Base-by-base conservation (phyloP, 176 grass and related monocot species). In the Triticum monococcum region DNA sequence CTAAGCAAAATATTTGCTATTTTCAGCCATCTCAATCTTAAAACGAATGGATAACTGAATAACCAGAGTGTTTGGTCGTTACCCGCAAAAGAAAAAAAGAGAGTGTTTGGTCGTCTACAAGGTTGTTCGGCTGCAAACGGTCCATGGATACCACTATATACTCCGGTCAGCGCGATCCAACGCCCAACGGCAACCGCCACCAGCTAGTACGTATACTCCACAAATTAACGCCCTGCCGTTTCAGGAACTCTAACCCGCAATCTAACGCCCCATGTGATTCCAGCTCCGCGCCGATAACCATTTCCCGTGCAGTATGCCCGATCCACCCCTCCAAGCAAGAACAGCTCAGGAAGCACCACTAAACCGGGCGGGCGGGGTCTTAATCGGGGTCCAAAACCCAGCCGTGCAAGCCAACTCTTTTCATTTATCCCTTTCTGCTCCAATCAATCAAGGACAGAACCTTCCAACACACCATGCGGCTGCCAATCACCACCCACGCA, bases 321-420 rank as follows among this genome's bases (percentile, higher is more conserved):
- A 52, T 52, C 46, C 46, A 59, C 10, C 5, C 45, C 6, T 70
- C 23, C 84, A 86, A 41, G 75, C 32, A 86, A 86, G 32, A 37
- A 20, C 62, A 63, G 8, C n/a, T 12, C n/a, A 30, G 26, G 33
- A 74, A 64, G 54, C 69, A 1, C 35, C 17, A 31, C 12, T 43
- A 38, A 52, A 52, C 48, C 48, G 50, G 50, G 16, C 14, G 50
- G 50, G 16, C 50, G 16, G 16, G 14, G 61, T 66, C 56, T 77
- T 60, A 32, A 60, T 43, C 16, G 17, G 16, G 46, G 33, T 61
- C 12, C 33, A n/a, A 57, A 79, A 25, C 64, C 64, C 75, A 13
- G 24, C 32, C 64, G 64, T 40, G 64, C 75, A 79, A 70, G 75
- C 12, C n/a, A 79, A 20, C 84, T 59, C 61, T 13, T 1, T 5